Evolutionary conservation across 2,329 filamentous ascomycete species (phyloP), one percentile per base, ranked within the genome.

Genomic region (Penicillium sp.): DNA sequence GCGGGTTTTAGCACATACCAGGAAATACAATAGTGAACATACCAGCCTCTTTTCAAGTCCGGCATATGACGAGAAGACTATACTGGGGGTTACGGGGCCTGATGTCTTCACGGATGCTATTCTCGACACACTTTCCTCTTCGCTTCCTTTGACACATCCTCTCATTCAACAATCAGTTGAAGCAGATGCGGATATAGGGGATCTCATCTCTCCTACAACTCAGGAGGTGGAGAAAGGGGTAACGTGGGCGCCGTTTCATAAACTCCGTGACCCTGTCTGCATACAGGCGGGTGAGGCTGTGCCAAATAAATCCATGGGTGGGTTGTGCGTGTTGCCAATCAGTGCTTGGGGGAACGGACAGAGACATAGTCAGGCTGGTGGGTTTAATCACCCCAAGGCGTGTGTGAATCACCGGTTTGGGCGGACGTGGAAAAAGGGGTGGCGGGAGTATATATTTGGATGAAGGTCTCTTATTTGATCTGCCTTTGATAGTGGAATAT

Each of bases 241-340:
- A 12, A 66, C 65, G 1, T 69, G 65, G 65, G 62, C 63, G 1
- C 64, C 66, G 6, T 68, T 69, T 24, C 57, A 66, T 43, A 29
- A 54, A 12, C 53, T 69, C 4, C 34, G 41, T 3, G 35, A 61
- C 2, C 53, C 59, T 2, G 29, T 65, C 6, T 67, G 65, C 29
- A 53, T 65, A 1, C 53, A 61, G n/a, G 60, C 54, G 1, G 49
- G 42, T 0, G 58, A 64, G 19, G 53, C 57, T 3, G 51, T 38
- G 17, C 9, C 44, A 0, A 56, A 87, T 1, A 75, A 82, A 17
- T 80, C 80, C 6, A 82, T 88, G 61, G 87, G 87, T 21, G 87
- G 88, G 4, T 81, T 95, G 53, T 95, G 95, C 85, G 83, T 95
- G 5, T 70, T 97, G 41, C 91, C 91, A 0, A 72, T 95, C 31